Conservation (phyloP, 257 asterid species). For the Rubia yunnanensis region DNA sequence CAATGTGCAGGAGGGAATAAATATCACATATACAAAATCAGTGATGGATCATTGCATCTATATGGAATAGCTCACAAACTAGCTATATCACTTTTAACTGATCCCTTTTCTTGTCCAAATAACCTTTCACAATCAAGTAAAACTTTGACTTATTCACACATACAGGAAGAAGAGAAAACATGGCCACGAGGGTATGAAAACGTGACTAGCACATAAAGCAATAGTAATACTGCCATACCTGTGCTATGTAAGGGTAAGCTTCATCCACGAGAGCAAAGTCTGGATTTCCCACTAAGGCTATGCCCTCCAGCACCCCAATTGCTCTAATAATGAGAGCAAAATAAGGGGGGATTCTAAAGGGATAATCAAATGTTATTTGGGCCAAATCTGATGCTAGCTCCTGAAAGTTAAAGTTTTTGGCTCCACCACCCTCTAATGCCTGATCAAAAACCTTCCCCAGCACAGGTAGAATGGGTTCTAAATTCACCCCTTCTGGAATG, state of each 20-base stretch:
- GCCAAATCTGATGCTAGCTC: constrained; percentile 98
- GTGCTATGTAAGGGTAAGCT: constrained; percentile 98
- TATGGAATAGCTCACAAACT: neutral
- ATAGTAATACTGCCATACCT: constrained; percentile 38
- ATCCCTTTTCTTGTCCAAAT: neutral
- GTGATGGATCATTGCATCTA: neutral
- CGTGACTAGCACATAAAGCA: neutral
- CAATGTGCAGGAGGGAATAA: neutral
- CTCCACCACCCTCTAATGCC: constrained; percentile 99
- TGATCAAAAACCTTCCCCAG: constrained; percentile 98
- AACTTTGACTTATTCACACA: neutral
- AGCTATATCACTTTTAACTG: neutral
- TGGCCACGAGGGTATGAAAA: neutral
- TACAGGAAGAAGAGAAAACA: neutral
- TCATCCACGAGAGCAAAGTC: constrained; percentile 99
- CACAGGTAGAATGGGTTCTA: constrained; percentile 93
- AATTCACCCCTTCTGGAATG: constrained; percentile 86
- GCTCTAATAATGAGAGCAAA: constrained; percentile 98
- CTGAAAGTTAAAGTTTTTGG: constrained; percentile 89
- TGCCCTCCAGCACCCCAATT: constrained; percentile 97
- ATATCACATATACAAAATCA: neutral
- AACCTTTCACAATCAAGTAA: neutral
- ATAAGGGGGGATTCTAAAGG: constrained; percentile 94
- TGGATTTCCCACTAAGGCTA: constrained; percentile 95
- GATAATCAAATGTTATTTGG: constrained; percentile 96